phyloP scores from a whole-genome alignment of 1,139 yeast genomes.

The Kurtzmaniella quercitrusa region DNA sequence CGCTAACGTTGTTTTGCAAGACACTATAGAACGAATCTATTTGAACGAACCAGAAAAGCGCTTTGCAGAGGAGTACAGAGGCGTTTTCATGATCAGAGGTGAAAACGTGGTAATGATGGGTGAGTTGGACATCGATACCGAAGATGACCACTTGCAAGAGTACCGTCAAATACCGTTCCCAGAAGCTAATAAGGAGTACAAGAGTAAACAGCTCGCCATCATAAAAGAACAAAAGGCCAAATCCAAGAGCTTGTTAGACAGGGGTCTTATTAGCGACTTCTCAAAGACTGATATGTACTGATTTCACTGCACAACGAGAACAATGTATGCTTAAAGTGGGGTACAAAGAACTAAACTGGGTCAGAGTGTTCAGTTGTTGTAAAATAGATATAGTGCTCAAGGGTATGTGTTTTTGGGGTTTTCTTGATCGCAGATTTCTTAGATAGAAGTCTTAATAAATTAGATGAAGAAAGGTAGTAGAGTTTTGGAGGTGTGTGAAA shows the following conservation, averaged over 20 bases:
- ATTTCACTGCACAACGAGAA: neutral
- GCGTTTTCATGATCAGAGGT: constrained; percentile 89
- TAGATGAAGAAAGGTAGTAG: neutral
- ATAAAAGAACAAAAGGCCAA: constrained; percentile 43
- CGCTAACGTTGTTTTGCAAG: constrained; percentile 89
- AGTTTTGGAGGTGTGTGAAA: no score
- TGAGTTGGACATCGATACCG: constrained; percentile 85
- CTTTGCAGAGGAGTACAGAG: constrained; percentile 74
- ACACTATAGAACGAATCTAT: constrained; percentile 83
- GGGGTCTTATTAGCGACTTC: constrained; percentile 58
- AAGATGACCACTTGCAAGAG: constrained; percentile 62
- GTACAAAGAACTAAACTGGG: neutral
- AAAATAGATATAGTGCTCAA: neutral
- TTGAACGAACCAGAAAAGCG: constrained; percentile 30
- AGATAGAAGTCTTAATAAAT: neutral
- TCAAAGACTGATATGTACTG: constrained; percentile 50
- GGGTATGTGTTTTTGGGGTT: neutral
- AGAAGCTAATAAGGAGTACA: constrained; percentile 51
- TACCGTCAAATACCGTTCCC: constrained; percentile 58
- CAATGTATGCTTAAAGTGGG: neutral
- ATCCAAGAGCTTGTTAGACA: constrained; percentile 44
- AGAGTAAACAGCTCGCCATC: constrained; percentile 31
- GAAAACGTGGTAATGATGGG: constrained; percentile 97
- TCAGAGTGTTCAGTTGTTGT: neutral
- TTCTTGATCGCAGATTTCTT: neutral